phyloP scores from a whole-genome alignment of 768 basidiomycete species.

The Lanmaoa pseudosensibilis region DNA sequence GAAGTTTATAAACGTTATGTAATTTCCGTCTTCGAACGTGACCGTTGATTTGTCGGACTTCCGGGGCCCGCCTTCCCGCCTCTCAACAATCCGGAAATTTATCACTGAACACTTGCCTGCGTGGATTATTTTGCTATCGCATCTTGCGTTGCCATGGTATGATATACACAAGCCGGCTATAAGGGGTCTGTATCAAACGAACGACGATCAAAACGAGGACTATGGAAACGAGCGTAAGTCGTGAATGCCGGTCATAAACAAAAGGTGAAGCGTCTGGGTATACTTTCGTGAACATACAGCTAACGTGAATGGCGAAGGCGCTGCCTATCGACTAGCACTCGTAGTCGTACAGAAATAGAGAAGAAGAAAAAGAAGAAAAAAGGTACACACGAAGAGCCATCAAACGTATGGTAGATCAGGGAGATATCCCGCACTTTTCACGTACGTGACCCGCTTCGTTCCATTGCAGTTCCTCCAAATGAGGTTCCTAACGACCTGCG shows the following conservation, averaged over 20 bases:
- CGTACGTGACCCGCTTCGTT: conserved; percentile 31
- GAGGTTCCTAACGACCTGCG: conserved; percentile 25
- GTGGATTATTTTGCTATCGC: not conserved
- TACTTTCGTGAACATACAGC: conserved; percentile 16
- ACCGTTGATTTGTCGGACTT: not conserved
- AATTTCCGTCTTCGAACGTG: conserved; percentile 13
- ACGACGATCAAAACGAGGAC: conserved; percentile 15
- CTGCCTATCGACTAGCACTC: conserved; percentile 17
- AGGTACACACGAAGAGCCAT: not conserved
- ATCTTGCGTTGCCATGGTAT: not conserved
- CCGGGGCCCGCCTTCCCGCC: not conserved
- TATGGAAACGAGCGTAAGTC: conserved; percentile 23
- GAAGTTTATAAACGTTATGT: not conserved
- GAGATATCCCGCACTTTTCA: conserved; percentile 30
- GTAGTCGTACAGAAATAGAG: conserved; percentile 16
- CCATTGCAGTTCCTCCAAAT: conserved; percentile 33
- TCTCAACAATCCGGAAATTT: not conserved
- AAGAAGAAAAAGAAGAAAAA: not conserved
- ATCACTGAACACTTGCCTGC: not conserved
- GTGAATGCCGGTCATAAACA: conserved; percentile 13
- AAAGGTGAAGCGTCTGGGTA: conserved; percentile 20
- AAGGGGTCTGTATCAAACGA: conserved; percentile 15
- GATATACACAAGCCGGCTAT: conserved; percentile 1
- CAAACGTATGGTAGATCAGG: conserved; percentile 27
- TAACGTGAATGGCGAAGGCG: conserved; percentile 14